A percentile compares a stretch with the other conserved stretches of the same genome.
phyloP scores from a whole-genome alignment of 306 rosid species.

The Geum urbanum region DNA sequence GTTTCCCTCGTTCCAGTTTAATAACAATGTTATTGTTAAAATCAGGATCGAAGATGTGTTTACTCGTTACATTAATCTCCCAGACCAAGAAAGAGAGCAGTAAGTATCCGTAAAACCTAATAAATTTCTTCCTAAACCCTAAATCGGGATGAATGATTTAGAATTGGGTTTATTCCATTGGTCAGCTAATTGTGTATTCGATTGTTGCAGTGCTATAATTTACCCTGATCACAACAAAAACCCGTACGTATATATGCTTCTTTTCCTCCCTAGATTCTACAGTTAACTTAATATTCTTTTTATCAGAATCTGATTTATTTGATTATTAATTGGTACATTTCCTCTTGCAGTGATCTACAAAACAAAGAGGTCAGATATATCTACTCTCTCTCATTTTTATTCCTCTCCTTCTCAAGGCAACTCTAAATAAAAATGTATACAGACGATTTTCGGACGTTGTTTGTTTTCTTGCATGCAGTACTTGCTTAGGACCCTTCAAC shows the following conservation, averaged over 20 bases:
- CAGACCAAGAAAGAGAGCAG: conserved; percentile 80
- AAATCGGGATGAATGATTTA: neutral
- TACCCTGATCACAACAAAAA: conserved; percentile 42
- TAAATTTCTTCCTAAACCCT: too few species aligned
- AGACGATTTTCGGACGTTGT: neutral
- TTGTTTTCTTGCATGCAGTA: conserved; percentile 39
- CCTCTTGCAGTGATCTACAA: conserved; percentile 57
- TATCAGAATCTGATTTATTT: neutral
- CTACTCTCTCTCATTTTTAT: conserved; percentile 13
- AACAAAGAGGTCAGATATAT: conserved; percentile 60
- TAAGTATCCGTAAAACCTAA: conserved; percentile 19
- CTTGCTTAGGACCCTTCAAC: conserved; percentile 39
- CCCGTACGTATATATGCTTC: conserved; percentile 28
- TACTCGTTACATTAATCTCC: conserved; percentile 71
- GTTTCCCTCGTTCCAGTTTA: too few species aligned
- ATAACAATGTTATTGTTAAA: conserved; percentile 10
- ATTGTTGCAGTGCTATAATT: conserved; percentile 47
- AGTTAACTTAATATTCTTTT: neutral
- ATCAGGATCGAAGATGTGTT: conserved; percentile 85
- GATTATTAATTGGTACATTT: neutral
- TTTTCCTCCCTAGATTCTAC: neutral
- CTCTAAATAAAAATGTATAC: neutral
- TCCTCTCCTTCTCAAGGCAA: neutral
- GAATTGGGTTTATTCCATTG: conserved; percentile 6
- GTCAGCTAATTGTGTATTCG: conserved; percentile 15